Evolutionary conservation across 306 rosid species (phyloP).

Genomic region (Acacia crassicarpa): DNA sequence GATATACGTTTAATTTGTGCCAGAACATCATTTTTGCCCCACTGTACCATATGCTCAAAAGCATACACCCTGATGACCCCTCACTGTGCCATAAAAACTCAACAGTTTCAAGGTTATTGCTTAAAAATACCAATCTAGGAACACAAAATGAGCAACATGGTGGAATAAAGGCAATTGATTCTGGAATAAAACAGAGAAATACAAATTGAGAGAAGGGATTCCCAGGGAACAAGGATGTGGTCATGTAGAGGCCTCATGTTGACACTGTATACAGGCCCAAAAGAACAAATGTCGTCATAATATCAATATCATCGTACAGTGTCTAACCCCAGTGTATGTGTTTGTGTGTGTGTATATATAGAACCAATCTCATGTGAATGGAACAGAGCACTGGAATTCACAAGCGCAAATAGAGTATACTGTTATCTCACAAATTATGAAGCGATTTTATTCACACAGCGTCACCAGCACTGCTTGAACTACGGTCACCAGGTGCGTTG

Average conservation of each 20-base stretch:
- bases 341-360: background rate
- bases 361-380: background rate
- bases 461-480: too few species aligned
- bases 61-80: background rate
- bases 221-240: background rate
- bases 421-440: background rate
- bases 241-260: conserved; percentile 11
- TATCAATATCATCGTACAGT: background rate
- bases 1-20: background rate
- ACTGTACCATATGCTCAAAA: background rate
- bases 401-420: background rate
- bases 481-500: background rate
- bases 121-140: background rate
- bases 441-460: background rate
- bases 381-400: background rate
- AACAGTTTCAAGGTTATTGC: background rate
- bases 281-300: conserved; percentile 11
- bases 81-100: too few species aligned
- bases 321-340: background rate
- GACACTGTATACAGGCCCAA: background rate
- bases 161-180: background rate
- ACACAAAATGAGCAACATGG: background rate
- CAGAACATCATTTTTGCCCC: background rate
- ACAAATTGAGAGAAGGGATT: background rate
- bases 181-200: background rate